A percentile compares a stretch with the other conserved stretches of the same genome.
These are phyloP conservation scores for Paraphoma chrysanthemicola DNA, from an alignment of 2,329 filamentous ascomycete species.

Conservation along the genomic window DNA sequence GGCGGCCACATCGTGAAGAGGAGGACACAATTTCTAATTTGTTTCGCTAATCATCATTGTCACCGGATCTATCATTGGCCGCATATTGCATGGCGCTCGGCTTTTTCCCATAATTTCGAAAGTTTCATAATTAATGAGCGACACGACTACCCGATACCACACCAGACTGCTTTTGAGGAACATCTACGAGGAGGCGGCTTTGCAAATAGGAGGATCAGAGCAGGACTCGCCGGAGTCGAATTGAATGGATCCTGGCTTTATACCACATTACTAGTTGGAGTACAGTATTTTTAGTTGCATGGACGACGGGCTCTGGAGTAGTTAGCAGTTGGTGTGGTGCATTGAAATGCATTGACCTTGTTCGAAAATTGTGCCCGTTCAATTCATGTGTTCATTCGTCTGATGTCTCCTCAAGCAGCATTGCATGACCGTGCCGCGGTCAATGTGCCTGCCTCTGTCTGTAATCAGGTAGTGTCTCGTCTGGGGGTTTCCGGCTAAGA, in stretches of 20 bases:
- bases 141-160: conserved; percentile 48
- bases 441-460: too few species aligned
- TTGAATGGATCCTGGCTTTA: conserved; percentile 23
- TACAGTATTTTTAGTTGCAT: conserved; percentile 27
- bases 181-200: conserved; percentile 31
- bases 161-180: conserved; percentile 43
- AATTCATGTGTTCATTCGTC: neutral
- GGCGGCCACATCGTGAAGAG: conserved; percentile 62
- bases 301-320: conserved; percentile 13
- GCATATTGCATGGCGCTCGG: conserved; percentile 52
- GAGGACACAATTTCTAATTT: conserved; percentile 12
- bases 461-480: neutral
- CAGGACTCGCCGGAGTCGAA: conserved; percentile 6
- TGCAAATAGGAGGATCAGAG: conserved; percentile 20
- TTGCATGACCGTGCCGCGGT: too few species aligned
- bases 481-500: neutral
- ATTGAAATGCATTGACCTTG: conserved; percentile 24
- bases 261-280: conserved; percentile 38
- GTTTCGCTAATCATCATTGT: conserved; percentile 37
- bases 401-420: neutral
- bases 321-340: conserved; percentile 19
- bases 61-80: conserved; percentile 41
- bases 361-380: neutral
- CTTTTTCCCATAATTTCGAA: conserved; percentile 37
- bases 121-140: conserved; percentile 49